Base-by-base conservation (phyloP, 2,329 filamentous ascomycete genomes). In the Verticillium nubilum region DNA sequence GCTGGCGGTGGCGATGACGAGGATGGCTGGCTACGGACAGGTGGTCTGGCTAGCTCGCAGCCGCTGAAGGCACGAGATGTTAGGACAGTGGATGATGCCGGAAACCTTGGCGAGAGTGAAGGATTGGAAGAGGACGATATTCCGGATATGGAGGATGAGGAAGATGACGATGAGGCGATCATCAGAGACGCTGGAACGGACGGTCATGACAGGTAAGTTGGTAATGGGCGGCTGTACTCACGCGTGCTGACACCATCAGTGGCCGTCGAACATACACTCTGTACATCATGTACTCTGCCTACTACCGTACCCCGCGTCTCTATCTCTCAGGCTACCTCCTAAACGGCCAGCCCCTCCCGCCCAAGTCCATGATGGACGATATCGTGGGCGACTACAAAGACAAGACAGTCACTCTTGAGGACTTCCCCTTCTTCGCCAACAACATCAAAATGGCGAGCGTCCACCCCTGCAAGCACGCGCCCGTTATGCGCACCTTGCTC, bases 111-210 rank as follows among this genome's bases (percentile, higher is more conserved):
- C 15, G 91, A 93, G 60, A 81, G 84, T 59, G 87, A 87, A 56
- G 82, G 86, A 31, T 79, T 90, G 5, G 84, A 87, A 28, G 88
- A 88, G 57, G 86, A 91, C 52, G 91, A 96, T 69, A 97, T 98
- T 63, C 94, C 93, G 0, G 94, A 98, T 71, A 98, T 98, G 92
- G 95, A 98, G 71, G 95, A 98, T 64, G 94, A 98, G 60, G 94
- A 98, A 65, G 93, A 97, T 63, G 93, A 97, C 63, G 93, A 96
- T 63, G 93, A 98, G 75, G 95, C 95, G 52, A 98, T 99, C 71
- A 98, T 98, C 69, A 84, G 90, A 13, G 92, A 96, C 67, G 81
- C 86, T 6, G 76, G 80, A 28, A 71, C 74, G 7, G 75, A 78
- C 59, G 77, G 75, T 58, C 76, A 73, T 63, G 79, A 74, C 63